Conservation (phyloP, 257 asterid species). For the Nicotiana attenuata region DNA sequence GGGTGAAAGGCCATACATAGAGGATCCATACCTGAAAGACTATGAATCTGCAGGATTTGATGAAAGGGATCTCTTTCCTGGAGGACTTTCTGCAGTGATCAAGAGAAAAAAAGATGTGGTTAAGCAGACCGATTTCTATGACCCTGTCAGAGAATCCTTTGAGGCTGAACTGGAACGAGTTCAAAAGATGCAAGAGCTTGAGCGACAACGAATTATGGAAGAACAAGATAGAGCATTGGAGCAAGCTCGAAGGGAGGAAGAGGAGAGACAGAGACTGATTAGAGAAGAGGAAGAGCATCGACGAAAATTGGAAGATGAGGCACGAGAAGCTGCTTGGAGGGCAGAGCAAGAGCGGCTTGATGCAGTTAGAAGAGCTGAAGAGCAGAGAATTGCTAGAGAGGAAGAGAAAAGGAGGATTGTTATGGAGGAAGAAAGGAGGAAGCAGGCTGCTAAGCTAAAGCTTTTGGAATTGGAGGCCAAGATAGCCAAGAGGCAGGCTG, state of each 20-base stretch:
- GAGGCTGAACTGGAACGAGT: conserved; percentile 99
- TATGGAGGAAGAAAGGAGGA: conserved; percentile 93
- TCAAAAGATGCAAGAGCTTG: conserved; percentile 95
- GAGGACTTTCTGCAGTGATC: conserved; percentile 67
- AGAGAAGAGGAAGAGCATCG: conserved; percentile 77
- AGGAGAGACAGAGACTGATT: conserved; percentile 68
- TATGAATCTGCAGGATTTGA: conserved; percentile 51
- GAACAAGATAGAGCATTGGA: conserved; percentile 92
- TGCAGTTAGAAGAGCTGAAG: conserved; percentile 72
- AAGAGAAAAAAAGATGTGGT: conserved; percentile 79
- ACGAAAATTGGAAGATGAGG: conserved; percentile 74
- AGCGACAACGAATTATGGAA: conserved; percentile 66
- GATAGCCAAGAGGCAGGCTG: conserved; percentile 76
- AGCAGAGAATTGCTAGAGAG: conserved; percentile 72
- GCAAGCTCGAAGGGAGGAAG: conserved; percentile 80
- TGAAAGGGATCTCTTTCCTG: conserved; percentile 69
- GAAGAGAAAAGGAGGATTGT: conserved; percentile 67
- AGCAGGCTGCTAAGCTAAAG: conserved; percentile 84
- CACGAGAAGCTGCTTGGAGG: conserved; percentile 91
- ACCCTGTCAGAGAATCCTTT: conserved; percentile 90
- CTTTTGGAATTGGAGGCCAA: conserved; percentile 87
- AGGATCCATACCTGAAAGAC: conserved; percentile 54
- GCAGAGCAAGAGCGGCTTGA: conserved; percentile 81
- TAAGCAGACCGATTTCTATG: conserved; percentile 63
- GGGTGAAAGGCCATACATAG: conserved; percentile 46